Evolutionary conservation across 768 basidiomycete species (phyloP), one percentile per base, ranked within the genome.

Genomic region (Macrocybe gigantea): DNA sequence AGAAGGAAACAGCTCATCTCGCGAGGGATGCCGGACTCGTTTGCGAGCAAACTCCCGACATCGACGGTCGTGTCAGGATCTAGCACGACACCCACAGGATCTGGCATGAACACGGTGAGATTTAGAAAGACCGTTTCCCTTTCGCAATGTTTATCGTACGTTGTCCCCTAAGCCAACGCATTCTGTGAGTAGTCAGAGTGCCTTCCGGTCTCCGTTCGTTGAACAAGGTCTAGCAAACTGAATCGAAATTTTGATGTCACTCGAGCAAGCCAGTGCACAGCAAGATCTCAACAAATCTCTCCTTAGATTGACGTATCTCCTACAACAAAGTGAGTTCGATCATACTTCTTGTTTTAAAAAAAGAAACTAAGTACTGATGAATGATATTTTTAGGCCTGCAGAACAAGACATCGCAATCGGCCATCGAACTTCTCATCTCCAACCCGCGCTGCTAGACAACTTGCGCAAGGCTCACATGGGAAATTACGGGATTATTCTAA

Each of bases 391-490:
- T 52, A 92, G 90, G 79, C 56, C 70, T 92, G 13, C 77, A 81
- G 35, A 70, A 73, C 22, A 73, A 73, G 54, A 79, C 79, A 45
- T 82, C 88, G 0, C 81, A 88, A 53, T 85, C 85, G 6, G 92
- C 90, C 0, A 87, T 97, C 31, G 82, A 88, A 51, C 74, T 96
- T 12, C 77, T 99, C 3, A 82, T 94, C 64, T 72, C 79, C 84
- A 92, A 35, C 86, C 93, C 0, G 64, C 79, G 0, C 68, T 98
- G 1, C 69, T 97, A 33, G 93, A 97, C 47, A 88, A 83, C 57
- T 71, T 96, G 10, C 83, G 92, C 40, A 94, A 87, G 58, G 94
- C 94, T 1, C 80, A 95, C 53, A 80, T 85, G 73, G 96, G 96
- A 38, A 93, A 88, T 55, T 99, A 96, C 60, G 83, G 92, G 43